Conservation (phyloP, 2,329 filamentous ascomycete species). For the Westerdykella aurantiaca region DNA sequence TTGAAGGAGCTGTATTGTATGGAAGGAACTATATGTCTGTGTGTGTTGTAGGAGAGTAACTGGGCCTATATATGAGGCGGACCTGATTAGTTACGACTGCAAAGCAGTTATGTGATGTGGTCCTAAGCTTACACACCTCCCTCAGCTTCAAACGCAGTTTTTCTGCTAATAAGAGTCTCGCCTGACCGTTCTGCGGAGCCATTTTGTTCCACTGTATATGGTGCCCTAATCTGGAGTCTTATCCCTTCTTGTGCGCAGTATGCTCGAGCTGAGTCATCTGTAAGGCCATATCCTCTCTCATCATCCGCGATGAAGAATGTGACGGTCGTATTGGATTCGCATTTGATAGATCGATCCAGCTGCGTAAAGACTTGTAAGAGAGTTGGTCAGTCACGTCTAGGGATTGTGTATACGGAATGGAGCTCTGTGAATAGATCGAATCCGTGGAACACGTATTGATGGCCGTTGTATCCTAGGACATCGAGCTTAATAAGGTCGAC, state of each 20-base stretch:
- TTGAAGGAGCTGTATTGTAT: no score
- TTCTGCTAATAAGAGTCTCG: constrained; percentile 6
- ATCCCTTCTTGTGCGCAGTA: neutral
- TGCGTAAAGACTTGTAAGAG: constrained; percentile 28
- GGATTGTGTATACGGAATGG: constrained; percentile 4
- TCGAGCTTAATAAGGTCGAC: constrained; percentile 5
- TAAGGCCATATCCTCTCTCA: constrained; percentile 3
- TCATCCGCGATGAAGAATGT: constrained; percentile 7
- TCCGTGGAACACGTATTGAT: constrained; percentile 4
- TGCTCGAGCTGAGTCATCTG: neutral
- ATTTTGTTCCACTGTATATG: constrained; percentile 7
- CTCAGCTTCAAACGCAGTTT: neutral
- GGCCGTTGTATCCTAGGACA: constrained; percentile 2
- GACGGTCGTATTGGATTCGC: constrained; percentile 7
- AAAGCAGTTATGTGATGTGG: no score
- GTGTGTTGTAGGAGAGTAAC: no score
- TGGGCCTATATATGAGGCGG: no score
- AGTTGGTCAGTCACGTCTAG: constrained; percentile 3
- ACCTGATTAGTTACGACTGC: no score
- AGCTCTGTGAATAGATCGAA: constrained; percentile 5
- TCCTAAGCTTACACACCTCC: constrained; percentile 1
- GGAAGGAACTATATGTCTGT: no score
- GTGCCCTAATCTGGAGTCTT: neutral
- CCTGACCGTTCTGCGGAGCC: constrained; percentile 8
- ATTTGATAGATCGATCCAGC: constrained; percentile 25